Base-by-base conservation (phyloP, 2,329 filamentous ascomycete genomes). In the Gaeumannomyces tritici region DNA sequence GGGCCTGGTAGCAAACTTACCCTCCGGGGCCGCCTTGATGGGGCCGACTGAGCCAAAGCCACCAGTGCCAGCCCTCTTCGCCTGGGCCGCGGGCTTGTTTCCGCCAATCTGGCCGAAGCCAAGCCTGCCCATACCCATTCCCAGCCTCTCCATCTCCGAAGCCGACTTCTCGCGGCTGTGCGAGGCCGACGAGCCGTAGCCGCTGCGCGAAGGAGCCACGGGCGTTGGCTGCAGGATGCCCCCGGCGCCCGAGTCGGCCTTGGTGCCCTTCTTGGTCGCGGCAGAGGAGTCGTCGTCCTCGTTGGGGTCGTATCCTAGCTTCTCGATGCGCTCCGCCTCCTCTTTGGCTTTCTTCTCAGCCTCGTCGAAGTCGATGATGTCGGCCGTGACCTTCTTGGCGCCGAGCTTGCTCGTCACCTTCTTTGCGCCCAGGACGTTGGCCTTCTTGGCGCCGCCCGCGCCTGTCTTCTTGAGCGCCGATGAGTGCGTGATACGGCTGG, bases 291-390 rank as follows among this genome's bases (percentile, higher is more conserved):
- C 83, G 68, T 83, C 83, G 75, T 96, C 93, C 26, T 91, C 93
- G 66, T 97, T 89, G 0, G 93, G 91, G 70, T 99, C 92, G 71
- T 99, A 99, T 54, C 95, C 95, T 27, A 99, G 80, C 77, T 96
- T 96, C 73, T 89, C 92, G 72, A 97, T 95, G 68, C 95, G 88
- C 75, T 98, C 95, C 3, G 93, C 95, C 76, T 99, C 95, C 76
- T 98, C 95, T 75, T 93, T 96, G 56, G 95, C 95, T 77, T 96
- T 96, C 76, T 90, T 91, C 80, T 99, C 95, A 3, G 93, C 95
- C 74, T 93, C 95, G 67, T 99, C 95, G 70, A 99, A 99, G 77
- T 99, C 93, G 66, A 99, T 93, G 15, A 87, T 78, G 67, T 93
- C 89, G 57, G 80, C 83, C 4, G 82, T 85, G 42, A 96, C 85